These are phyloP conservation scores for Suillus hirtellus DNA, from an alignment of 768 basidiomycete genomes.

Conservation along the genomic window DNA sequence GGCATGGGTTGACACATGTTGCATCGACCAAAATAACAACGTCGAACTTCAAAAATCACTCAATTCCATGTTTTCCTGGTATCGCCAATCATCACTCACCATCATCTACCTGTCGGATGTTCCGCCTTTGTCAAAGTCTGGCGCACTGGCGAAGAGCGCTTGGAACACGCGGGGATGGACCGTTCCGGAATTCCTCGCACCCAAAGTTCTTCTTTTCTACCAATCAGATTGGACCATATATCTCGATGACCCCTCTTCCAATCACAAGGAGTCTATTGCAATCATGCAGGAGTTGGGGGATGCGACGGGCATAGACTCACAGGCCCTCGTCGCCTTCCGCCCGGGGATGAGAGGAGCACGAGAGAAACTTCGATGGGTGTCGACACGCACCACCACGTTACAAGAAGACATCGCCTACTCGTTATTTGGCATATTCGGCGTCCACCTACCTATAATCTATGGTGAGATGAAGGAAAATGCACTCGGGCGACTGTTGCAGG, in stretches of 20 bases:
- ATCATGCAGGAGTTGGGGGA: not conserved
- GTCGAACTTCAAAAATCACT: slow-evolving; percentile 13
- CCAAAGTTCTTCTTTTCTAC: not conserved
- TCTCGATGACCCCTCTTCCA: not conserved
- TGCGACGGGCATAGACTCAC: not conserved
- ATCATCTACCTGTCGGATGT: not conserved
- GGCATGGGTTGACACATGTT: slow-evolving; percentile 13
- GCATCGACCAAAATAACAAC: slow-evolving; percentile 12
- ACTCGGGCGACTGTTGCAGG: slow-evolving; percentile 3
- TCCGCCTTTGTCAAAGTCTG: not conserved
- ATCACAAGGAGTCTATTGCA: not conserved
- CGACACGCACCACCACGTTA: not conserved
- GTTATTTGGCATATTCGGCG: not conserved
- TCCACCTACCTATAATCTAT: not conserved
- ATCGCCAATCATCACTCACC: not conserved
- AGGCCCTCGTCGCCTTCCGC: not conserved
- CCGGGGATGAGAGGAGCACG: not conserved
- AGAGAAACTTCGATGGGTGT: not conserved
- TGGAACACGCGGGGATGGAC: not conserved
- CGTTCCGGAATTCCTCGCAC: not conserved
- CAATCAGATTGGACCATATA: not conserved
- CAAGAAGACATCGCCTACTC: not conserved
- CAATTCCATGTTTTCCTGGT: slow-evolving; percentile 14
- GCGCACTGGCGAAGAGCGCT: not conserved
- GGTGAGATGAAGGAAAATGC: not conserved